Evolutionary conservation across 441 rosid species (phyloP), one percentile per base, ranked within the genome.

Genomic region (Populus tomentosa): DNA sequence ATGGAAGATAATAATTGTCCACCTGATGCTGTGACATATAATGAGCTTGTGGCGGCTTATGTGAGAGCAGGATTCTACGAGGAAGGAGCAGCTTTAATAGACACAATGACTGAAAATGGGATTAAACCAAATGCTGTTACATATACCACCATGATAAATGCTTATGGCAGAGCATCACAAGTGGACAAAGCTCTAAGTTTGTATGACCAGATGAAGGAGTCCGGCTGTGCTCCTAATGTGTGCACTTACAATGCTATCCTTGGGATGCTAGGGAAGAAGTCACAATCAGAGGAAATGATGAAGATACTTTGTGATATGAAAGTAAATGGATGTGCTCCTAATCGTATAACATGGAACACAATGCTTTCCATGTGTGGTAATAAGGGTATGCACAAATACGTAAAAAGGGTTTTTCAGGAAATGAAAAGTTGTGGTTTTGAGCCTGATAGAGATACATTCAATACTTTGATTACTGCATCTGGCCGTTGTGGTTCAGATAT

Each of bases 401-500:
- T 91, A 77, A 89, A 88, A 74, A 84, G 69, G 50, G 89, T 95
- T 56, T 87, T 93, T 42, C 88, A 75, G 23, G 97, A 95, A 82
- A 95, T 95, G 98, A 91, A 85, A 81, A 87, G 85, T 78, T 91
- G 97, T 10, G 98, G 98, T 70, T 90, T 95, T 70, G 98, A 90
- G 81, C 98, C 98, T 70, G 97, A 85, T 50, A 86, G 94, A 59
- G 98, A 94, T 82, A 94, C 97, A 5, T 94, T 94, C 85, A 93
- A 94, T 74, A 88, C 98, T 14, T 77, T 94, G 81, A 91, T 94
- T 46, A 83, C 86, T 81, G 98, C 91, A 30, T 94, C 88, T 78
- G 98, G 98, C 18, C 82, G 93, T 10, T 90, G 94, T 75, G 95
- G 95, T 40, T 89, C 90, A n/a, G 86, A 88, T 42, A 78, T 87